Conservation (phyloP, 2,329 filamentous ascomycete genomes). For the Penicillium sp. region DNA sequence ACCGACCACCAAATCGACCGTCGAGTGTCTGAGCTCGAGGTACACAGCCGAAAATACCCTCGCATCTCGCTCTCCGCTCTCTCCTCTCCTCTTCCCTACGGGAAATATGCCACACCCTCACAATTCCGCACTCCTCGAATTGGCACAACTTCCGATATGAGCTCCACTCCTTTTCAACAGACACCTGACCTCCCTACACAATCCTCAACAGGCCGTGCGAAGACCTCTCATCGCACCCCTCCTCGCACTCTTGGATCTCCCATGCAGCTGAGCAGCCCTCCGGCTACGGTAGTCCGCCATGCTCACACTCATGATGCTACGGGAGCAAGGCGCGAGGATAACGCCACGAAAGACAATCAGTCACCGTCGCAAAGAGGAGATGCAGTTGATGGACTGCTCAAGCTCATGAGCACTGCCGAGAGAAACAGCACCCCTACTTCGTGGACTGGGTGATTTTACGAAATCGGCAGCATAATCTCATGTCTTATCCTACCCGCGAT, state of each 20-base stretch:
- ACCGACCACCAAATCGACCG: conserved; percentile 38
- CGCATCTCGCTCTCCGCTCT: conserved; percentile 25
- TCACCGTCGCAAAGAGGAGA: conserved; percentile 34
- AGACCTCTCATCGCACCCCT: conserved; percentile 17
- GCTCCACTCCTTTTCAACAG: conserved; percentile 17
- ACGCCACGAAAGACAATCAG: conserved; percentile 7
- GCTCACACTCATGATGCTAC: conserved; percentile 11
- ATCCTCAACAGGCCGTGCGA: conserved; percentile 12
- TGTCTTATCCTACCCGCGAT: background rate
- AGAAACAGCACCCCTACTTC: conserved; percentile 23
- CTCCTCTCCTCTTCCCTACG: conserved; percentile 15
- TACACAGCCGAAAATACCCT: conserved; percentile 35
- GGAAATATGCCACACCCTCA: conserved; percentile 18
- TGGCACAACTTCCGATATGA: conserved; percentile 11
- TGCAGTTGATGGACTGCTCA: conserved; percentile 38
- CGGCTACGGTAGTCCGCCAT: conserved; percentile 25
- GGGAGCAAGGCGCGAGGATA: conserved; percentile 17
- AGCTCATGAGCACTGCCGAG: conserved; percentile 37
- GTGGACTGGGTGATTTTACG: conserved; percentile 18
- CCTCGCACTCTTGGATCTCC: conserved; percentile 24
- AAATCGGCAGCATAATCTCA: too few relatives aligned
- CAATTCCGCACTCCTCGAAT: conserved; percentile 21
- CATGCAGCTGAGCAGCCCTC: conserved; percentile 36
- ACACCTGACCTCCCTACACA: conserved; percentile 22
- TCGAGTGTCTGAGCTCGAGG: conserved; percentile 39